These are phyloP conservation scores for Phyllosticta paracitricarpa DNA, from an alignment of 2,329 filamentous ascomycete genomes.

Conservation along the genomic window DNA sequence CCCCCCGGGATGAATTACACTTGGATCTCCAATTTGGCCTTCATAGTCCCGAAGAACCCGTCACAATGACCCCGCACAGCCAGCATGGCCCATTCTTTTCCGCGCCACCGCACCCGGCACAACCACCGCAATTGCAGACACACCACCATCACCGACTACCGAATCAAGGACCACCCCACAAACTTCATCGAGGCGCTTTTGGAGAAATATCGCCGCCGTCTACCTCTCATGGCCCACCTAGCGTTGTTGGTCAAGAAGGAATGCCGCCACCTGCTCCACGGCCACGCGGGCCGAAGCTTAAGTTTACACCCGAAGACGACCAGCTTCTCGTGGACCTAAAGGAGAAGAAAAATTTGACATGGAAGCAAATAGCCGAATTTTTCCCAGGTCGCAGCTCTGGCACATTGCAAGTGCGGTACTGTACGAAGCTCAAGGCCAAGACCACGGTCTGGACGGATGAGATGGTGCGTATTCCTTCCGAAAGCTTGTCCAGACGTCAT, in stretches of 20 bases:
- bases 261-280: constrained; percentile 77
- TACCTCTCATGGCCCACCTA: constrained; percentile 55
- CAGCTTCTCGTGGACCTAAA: constrained; percentile 80
- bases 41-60: constrained; percentile 27
- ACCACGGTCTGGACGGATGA: constrained; percentile 90
- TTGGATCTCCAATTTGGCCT: constrained; percentile 30
- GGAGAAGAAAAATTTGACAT: constrained; percentile 88
- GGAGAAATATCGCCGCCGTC: constrained; percentile 26
- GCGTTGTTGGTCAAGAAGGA: constrained; percentile 73
- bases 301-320: constrained; percentile 90
- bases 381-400: constrained; percentile 86
- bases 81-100: constrained; percentile 17
- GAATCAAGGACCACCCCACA: constrained; percentile 58
- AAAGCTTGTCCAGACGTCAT: not conserved
- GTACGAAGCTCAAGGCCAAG: constrained; percentile 89
- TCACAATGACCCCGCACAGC: constrained; percentile 28
- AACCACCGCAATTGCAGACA: constrained; percentile 17
- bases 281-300: constrained; percentile 80
- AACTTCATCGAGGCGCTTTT: constrained; percentile 53
- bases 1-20: constrained; percentile 28
- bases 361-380: constrained; percentile 96
- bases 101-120: constrained; percentile 17
- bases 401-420: constrained; percentile 87
- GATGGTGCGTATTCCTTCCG: constrained; percentile 52
- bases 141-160: constrained; percentile 79